Percentiles rank a stretch among this genome's conserved stretches.
phyloP scores from a whole-genome alignment of 2,329 filamentous ascomycete species.

The Aspergillus sp. region DNA sequence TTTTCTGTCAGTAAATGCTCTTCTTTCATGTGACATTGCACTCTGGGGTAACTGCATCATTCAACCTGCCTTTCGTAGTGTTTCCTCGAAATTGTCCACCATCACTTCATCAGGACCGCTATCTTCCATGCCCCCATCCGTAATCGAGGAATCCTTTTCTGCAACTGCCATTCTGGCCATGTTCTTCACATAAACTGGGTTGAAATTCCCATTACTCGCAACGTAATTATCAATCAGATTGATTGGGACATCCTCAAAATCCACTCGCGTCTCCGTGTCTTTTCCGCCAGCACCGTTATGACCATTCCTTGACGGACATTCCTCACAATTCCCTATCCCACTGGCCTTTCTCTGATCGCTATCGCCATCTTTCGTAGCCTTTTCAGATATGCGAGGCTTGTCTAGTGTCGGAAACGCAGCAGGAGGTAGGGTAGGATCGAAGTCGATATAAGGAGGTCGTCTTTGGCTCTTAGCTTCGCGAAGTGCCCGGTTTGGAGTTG shows the following conservation, averaged over 20 bases:
- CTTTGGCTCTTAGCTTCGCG: constrained; percentile 8
- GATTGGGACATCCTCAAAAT: constrained; percentile 8
- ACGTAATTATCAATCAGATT: constrained; percentile 15
- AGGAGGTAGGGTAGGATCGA: constrained; percentile 34
- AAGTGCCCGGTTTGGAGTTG: constrained; percentile 7
- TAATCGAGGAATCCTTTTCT: background rate
- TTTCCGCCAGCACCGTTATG: background rate
- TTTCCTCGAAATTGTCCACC: background rate
- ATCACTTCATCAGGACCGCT: constrained; percentile 13
- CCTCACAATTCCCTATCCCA: constrained; percentile 2
- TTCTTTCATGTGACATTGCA: background rate
- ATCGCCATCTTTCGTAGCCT: background rate
- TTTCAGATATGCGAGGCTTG: constrained; percentile 3
- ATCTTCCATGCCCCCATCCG: constrained; percentile 11
- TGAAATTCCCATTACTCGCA: constrained; percentile 24
- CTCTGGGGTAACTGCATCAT: background rate
- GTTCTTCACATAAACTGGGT: constrained; percentile 24
- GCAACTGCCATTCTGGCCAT: constrained; percentile 16
- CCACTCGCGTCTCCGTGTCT: background rate
- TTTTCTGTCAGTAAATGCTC: background rate
- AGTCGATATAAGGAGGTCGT: constrained; percentile 21
- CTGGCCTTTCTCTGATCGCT: background rate
- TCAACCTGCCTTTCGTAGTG: constrained; percentile 3
- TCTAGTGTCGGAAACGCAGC: constrained; percentile 40
- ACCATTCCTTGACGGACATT: background rate